phyloP scores from a whole-genome alignment of 306 rosid genomes.

The Vigna mungo region DNA sequence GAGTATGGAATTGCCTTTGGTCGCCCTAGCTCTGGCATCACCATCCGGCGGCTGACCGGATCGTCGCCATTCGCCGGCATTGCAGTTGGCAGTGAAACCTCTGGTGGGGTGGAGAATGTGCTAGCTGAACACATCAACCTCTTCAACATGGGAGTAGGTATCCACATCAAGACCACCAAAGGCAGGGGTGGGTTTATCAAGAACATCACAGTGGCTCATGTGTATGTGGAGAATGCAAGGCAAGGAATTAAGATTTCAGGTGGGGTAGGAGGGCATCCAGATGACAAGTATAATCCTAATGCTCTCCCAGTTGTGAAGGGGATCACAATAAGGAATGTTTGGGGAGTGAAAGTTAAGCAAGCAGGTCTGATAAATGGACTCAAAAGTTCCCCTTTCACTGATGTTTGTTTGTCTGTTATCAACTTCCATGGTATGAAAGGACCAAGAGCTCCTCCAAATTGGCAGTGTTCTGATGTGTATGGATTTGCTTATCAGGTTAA shows the following conservation, averaged over 20 bases:
- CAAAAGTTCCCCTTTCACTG: conserved; percentile 73
- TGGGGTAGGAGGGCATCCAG: conserved; percentile 89
- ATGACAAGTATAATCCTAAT: conserved; percentile 65
- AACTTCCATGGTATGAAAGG: conserved; percentile 55
- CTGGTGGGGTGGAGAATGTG: conserved; percentile 91
- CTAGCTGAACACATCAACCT: conserved; percentile 82
- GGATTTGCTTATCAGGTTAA: conserved; percentile 74
- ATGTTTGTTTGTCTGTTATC: conserved; percentile 79
- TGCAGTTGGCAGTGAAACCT: conserved; percentile 90
- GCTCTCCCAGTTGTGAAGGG: conserved; percentile 86
- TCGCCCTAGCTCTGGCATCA: conserved; percentile 66
- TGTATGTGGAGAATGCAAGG: conserved; percentile 68
- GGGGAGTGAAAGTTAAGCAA: conserved; percentile 78
- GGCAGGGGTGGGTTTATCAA: conserved; percentile 87
- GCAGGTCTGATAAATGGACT: conserved; percentile 82
- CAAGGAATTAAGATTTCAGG: conserved; percentile 85
- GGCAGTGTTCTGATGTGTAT: conserved; percentile 85
- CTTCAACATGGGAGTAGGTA: conserved; percentile 80
- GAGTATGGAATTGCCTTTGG: conserved; percentile 86
- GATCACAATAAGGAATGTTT: conserved; percentile 66
- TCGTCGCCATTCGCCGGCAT: conserved; percentile 86
- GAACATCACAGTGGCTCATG: conserved; percentile 68
- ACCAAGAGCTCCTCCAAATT: conserved; percentile 53
- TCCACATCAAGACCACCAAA: conserved; percentile 80
- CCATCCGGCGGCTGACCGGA: conserved; percentile 80